A percentile compares a stretch with the other conserved stretches of the same genome.
Evolutionary conservation across 2,329 filamentous ascomycete genomes (phyloP).

Genomic region (Hypoxylon sp.): DNA sequence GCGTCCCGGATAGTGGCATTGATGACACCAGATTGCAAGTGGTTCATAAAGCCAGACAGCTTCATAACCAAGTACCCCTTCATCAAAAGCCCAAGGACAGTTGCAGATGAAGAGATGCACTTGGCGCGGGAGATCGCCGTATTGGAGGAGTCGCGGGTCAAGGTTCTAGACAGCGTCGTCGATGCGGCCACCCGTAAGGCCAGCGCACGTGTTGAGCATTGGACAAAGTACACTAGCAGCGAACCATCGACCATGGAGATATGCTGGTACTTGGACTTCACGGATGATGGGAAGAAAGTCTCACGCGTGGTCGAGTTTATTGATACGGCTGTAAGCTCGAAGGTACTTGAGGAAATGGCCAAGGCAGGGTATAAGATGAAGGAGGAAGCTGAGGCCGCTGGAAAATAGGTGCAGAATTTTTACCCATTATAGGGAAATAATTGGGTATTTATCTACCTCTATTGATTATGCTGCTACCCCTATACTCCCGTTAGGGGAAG

Average conservation of each 20-base stretch:
- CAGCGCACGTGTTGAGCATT: slow-evolving; percentile 22
- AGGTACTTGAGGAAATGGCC: slow-evolving; percentile 17
- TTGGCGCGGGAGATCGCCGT: slow-evolving; percentile 9
- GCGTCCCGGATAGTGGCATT: slow-evolving; percentile 6
- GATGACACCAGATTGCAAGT: slow-evolving; percentile 14
- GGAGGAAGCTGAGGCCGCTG: slow-evolving; percentile 1
- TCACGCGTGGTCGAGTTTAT: slow-evolving; percentile 27
- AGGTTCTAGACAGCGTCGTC: slow-evolving; percentile 17
- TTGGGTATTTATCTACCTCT: neutral
- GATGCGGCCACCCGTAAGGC: slow-evolving; percentile 16
- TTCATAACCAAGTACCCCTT: slow-evolving; percentile 16
- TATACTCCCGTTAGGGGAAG: neutral
- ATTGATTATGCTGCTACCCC: neutral
- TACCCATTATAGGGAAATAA: neutral
- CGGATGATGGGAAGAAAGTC: slow-evolving; percentile 25
- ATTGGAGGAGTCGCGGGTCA: slow-evolving; percentile 11
- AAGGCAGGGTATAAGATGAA: slow-evolving; percentile 12
- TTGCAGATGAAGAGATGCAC: slow-evolving; percentile 17
- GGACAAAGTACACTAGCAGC: slow-evolving; percentile 10
- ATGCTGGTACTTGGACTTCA: slow-evolving; percentile 31
- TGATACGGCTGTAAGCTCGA: slow-evolving; percentile 19
- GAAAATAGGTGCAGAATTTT: neutral
- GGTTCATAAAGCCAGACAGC: slow-evolving; percentile 14
- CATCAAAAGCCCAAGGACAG: slow-evolving; percentile 17
- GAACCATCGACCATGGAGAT: slow-evolving; percentile 26